Percentiles rank a stretch among this genome's conserved stretches.
Evolutionary conservation across 441 rosid genomes (phyloP).

Genomic region (Brassica balearica): DNA sequence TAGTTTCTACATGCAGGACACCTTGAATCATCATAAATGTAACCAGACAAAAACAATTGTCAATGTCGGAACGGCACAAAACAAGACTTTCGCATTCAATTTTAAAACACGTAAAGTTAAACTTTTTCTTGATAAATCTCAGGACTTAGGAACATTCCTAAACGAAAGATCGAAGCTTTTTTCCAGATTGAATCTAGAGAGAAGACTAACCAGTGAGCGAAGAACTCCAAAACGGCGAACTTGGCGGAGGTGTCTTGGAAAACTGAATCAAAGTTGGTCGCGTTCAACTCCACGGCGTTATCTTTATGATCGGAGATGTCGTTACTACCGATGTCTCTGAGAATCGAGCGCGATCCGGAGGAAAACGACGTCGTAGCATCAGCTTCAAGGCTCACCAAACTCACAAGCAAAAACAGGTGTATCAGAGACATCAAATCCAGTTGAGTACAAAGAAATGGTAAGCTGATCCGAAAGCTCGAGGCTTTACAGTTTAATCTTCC

Average conservation of each 20-base stretch:
- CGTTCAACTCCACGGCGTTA: constrained; percentile 69
- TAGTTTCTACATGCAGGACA: constrained; percentile 98
- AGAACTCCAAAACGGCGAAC: constrained; percentile 84
- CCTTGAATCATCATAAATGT: constrained; percentile 55
- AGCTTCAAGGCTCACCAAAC: constrained; percentile 40
- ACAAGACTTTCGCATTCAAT: constrained; percentile 1
- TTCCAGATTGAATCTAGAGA: constrained; percentile 30
- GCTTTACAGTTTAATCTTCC: background rate
- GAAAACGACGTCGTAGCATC: constrained; percentile 45
- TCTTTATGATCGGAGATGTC: constrained; percentile 45
- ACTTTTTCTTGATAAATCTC: background rate
- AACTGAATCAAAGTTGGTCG: constrained; percentile 67
- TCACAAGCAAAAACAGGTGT: constrained; percentile 40
- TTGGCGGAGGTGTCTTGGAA: constrained; percentile 70
- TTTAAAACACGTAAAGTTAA: constrained; percentile 2
- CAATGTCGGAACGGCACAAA: constrained; percentile 34
- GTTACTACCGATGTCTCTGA: constrained; percentile 51
- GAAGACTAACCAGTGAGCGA: constrained; percentile 88
- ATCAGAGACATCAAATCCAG: constrained; percentile 50
- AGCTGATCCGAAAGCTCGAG: constrained; percentile 17
- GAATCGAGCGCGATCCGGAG: constrained; percentile 74
- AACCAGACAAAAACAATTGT: constrained; percentile 16
- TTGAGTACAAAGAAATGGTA: background rate
- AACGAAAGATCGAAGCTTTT: constrained; percentile 13
- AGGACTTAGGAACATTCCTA: background rate